Conservation (phyloP, 192 early-diverging fungal species). For the Physocladia obscura region DNA sequence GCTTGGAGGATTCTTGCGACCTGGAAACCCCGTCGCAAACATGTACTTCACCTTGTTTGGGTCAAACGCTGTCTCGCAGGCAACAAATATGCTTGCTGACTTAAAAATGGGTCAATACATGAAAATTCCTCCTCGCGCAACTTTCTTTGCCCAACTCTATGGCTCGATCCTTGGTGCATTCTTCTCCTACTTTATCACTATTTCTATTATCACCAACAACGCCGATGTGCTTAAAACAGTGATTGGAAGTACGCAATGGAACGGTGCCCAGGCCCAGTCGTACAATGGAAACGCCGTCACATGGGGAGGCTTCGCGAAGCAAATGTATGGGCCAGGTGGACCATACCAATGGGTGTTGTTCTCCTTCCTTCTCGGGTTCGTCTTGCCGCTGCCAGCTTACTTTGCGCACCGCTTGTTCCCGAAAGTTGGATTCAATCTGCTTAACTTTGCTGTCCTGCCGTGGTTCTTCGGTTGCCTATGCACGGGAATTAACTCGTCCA, state of each 20-base stretch:
- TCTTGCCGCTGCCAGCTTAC: conserved; percentile 71
- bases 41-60: conserved; percentile 73
- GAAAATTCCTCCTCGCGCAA: conserved; percentile 71
- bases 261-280: conserved; percentile 39
- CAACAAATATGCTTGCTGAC: conserved; percentile 57
- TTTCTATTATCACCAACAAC: conserved; percentile 73
- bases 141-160: conserved; percentile 72
- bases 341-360: conserved; percentile 44
- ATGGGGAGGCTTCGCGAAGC: conserved; percentile 65
- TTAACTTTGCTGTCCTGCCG: conserved; percentile 71
- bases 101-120: conserved; percentile 68
- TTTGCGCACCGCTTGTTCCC: conserved; percentile 62
- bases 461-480: conserved; percentile 48
- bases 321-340: conserved; percentile 68
- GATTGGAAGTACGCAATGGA: conserved; percentile 62
- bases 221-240: conserved; percentile 34
- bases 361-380: conserved; percentile 48
- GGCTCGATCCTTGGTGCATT: conserved; percentile 60
- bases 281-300: conserved; percentile 62
- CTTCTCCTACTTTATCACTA: conserved; percentile 57
- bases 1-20: conserved; percentile 23
- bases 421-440: conserved; percentile 64
- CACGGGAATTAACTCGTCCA: conserved; percentile 19
- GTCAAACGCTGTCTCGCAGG: conserved; percentile 60
- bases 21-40: conserved; percentile 63